A percentile compares a stretch with the other conserved stretches of the same genome.
phyloP scores from a whole-genome alignment of 768 basidiomycete species.

The Agrocybe praecox region DNA sequence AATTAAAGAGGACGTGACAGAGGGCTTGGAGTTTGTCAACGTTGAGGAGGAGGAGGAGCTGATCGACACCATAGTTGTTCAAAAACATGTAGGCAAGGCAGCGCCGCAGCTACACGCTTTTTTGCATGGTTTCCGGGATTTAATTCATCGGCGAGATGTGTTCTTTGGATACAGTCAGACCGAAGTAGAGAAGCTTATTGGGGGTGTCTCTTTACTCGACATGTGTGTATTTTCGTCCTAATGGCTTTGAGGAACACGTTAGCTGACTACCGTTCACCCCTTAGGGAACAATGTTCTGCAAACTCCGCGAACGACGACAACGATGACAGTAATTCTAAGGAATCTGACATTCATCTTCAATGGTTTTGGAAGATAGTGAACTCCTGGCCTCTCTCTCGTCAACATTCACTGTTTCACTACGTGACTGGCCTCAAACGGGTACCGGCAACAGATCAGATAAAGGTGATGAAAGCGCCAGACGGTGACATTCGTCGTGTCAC shows the following conservation, averaged over 20 bases:
- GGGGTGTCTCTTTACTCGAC: constrained; percentile 22
- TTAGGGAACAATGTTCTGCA: constrained; percentile 17
- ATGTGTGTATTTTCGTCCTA: constrained; percentile 10
- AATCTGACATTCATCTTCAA: constrained; percentile 22
- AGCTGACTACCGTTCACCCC: neutral
- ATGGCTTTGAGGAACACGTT: neutral
- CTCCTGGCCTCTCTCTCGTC: constrained; percentile 24
- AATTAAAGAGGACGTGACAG: constrained; percentile 9
- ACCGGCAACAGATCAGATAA: constrained; percentile 25
- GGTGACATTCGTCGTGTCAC: constrained; percentile 26
- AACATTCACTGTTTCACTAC: constrained; percentile 22
- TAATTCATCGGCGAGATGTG: constrained; percentile 17
- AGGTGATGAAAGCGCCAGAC: constrained; percentile 27
- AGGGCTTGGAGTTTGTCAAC: constrained; percentile 13
- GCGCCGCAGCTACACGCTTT: constrained; percentile 19
- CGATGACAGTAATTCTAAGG: constrained; percentile 8
- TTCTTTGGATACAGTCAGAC: constrained; percentile 21
- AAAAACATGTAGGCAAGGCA: constrained; percentile 10
- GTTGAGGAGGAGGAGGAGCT: constrained; percentile 20
- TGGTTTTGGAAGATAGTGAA: constrained; percentile 26
- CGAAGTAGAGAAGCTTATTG: constrained; percentile 24
- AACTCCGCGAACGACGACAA: constrained; percentile 7
- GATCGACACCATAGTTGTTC: constrained; percentile 15
- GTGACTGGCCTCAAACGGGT: constrained; percentile 27
- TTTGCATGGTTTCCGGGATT: constrained; percentile 24